phyloP scores from a whole-genome alignment of 2,329 filamentous ascomycete species.

The Lachnellula suecica region DNA sequence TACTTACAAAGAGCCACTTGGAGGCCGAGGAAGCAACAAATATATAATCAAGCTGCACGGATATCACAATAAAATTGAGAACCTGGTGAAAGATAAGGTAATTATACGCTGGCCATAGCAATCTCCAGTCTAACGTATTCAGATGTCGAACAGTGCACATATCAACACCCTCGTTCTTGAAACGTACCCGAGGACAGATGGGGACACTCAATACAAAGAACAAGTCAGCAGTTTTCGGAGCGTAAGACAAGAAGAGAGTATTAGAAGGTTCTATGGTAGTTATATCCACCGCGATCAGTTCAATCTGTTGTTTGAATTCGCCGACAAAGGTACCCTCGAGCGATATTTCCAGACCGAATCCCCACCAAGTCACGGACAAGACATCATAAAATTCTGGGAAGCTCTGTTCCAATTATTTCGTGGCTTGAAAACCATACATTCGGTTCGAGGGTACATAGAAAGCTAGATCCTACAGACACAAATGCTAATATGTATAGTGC shows the following conservation, averaged over 20 bases:
- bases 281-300: conserved; percentile 27
- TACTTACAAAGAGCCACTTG: conserved; percentile 15
- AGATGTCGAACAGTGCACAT: conserved; percentile 1
- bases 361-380: conserved; percentile 25
- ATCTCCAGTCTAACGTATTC: neutral
- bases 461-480: neutral
- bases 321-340: conserved; percentile 34
- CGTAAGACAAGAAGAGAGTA: conserved; percentile 14
- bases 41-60: conserved; percentile 28
- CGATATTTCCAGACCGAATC: conserved; percentile 29
- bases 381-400: conserved; percentile 35
- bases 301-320: conserved; percentile 37
- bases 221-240: conserved; percentile 29
- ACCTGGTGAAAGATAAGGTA: neutral
- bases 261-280: conserved; percentile 31
- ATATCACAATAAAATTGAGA: conserved; percentile 25
- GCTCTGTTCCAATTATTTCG: conserved; percentile 30
- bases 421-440: conserved; percentile 27
- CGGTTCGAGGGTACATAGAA: conserved; percentile 12
- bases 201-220: conserved; percentile 22
- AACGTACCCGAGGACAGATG: conserved; percentile 23
- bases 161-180: conserved; percentile 30
- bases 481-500: conserved; percentile 23
- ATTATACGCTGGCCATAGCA: neutral
- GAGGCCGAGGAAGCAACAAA: conserved; percentile 13